Conservation (phyloP, 768 basidiomycete genomes). For the Lactarius sanguifluus region DNA sequence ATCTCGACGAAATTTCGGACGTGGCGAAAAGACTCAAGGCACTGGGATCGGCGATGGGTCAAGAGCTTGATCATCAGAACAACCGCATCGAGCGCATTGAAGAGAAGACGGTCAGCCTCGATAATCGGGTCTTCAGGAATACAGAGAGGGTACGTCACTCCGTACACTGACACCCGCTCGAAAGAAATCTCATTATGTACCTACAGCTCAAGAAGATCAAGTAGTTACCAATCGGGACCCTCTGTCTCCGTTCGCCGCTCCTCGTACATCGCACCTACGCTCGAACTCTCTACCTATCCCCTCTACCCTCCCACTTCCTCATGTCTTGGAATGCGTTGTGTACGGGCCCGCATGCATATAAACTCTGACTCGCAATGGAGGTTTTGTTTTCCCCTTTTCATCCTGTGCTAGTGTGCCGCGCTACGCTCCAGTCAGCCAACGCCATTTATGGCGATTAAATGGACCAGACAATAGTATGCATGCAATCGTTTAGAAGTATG, state of each 20-base stretch:
- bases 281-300: too few species aligned
- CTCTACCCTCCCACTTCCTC: too few species aligned
- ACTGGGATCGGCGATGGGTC: slow-evolving; percentile 77
- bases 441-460: background rate
- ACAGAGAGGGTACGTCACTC: slow-evolving; percentile 65
- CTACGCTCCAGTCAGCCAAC: background rate
- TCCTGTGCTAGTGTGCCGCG: too few species aligned
- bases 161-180: background rate
- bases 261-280: too few species aligned
- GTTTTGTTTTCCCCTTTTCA: too few species aligned
- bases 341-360: too few species aligned
- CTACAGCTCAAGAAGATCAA: slow-evolving; percentile 41
- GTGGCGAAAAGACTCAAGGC: slow-evolving; percentile 77
- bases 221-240: slow-evolving; percentile 24
- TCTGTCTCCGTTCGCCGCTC: too few species aligned
- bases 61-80: slow-evolving; percentile 90
- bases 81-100: slow-evolving; percentile 70
- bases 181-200: slow-evolving; percentile 7
- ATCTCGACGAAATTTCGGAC: slow-evolving; percentile 82
- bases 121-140: slow-evolving; percentile 74
- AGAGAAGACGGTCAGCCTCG: slow-evolving; percentile 73
- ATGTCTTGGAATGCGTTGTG: too few species aligned
- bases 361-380: too few species aligned
- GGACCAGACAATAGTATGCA: background rate
- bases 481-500: background rate